Conservation (phyloP, 768 basidiomycete genomes). For the Tubosaeta sp. region DNA sequence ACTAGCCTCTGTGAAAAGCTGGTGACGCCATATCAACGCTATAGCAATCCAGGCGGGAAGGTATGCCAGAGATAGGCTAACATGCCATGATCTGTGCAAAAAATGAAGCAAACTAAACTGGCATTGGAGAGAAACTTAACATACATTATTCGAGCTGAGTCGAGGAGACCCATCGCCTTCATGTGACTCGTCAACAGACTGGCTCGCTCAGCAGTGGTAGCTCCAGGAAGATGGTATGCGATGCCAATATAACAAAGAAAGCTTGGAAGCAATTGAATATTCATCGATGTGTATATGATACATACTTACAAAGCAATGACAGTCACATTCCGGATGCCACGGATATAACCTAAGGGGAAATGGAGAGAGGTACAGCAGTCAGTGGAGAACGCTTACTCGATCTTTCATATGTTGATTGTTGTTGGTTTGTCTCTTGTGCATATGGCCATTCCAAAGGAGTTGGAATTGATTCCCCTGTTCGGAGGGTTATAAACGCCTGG, state of each 20-base stretch:
- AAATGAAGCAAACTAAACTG: background rate
- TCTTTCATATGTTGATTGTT: slow-evolving; percentile 52
- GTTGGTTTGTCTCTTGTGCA: slow-evolving; percentile 60
- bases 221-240: slow-evolving; percentile 73
- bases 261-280: slow-evolving; percentile 30
- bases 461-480: slow-evolving; percentile 50
- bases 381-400: slow-evolving; percentile 41
- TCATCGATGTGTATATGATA: background rate
- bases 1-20: slow-evolving; percentile 61
- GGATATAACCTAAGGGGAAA: slow-evolving; percentile 47
- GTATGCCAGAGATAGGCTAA: slow-evolving; percentile 61
- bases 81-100: slow-evolving; percentile 52
- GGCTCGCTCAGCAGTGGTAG: slow-evolving; percentile 63
- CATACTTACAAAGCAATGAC: slow-evolving; percentile 60
- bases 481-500: slow-evolving; percentile 69
- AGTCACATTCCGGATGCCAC: slow-evolving; percentile 57
- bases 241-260: slow-evolving; percentile 73
- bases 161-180: slow-evolving; percentile 75
- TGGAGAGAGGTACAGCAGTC: background rate
- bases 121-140: slow-evolving; percentile 10
- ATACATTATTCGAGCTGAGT: slow-evolving; percentile 62
- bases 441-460: slow-evolving; percentile 73
- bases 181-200: slow-evolving; percentile 63
- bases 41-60: slow-evolving; percentile 76
- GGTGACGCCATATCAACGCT: slow-evolving; percentile 58